phyloP scores from a whole-genome alignment of 2,329 filamentous ascomycete genomes.

The Arthrobotrys sphaeroides region DNA sequence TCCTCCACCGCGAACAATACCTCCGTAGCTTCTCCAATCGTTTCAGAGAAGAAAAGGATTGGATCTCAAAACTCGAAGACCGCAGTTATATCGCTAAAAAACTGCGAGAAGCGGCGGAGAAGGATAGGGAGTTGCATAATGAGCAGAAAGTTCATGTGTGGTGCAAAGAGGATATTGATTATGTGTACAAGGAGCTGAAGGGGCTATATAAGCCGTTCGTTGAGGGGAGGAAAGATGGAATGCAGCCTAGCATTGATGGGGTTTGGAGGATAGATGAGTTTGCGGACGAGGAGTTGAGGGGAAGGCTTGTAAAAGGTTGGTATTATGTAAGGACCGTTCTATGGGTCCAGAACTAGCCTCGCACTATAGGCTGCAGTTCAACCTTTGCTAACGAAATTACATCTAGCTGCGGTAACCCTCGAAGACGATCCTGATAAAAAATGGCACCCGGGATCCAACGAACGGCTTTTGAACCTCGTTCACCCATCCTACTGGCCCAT shows the following conservation, averaged over 20 bases:
- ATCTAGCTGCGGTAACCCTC: slow-evolving; percentile 60
- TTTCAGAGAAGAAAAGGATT: not conserved
- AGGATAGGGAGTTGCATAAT: not conserved
- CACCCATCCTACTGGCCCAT: slow-evolving; percentile 73
- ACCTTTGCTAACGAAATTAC: not conserved
- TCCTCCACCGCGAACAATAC: not conserved
- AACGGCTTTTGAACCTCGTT: slow-evolving; percentile 70
- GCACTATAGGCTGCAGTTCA: too few relatives aligned
- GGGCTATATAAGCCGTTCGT: not conserved
- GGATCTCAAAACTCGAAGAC: not conserved
- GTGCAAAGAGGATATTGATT: not conserved
- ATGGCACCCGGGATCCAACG: slow-evolving; percentile 70
- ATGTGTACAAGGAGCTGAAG: not conserved
- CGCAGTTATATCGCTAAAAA: not conserved
- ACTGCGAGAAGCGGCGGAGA: not conserved
- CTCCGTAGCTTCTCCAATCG: not conserved
- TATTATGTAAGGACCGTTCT: not conserved
- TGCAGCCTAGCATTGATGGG: slow-evolving; percentile 22
- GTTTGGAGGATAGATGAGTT: slow-evolving; percentile 31
- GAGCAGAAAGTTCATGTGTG: not conserved
- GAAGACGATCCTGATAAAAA: slow-evolving; percentile 69
- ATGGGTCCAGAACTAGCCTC: too few relatives aligned
- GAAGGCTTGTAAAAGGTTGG: slow-evolving; percentile 10
- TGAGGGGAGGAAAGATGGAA: not conserved
- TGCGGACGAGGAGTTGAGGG: slow-evolving; percentile 1